phyloP scores from a whole-genome alignment of 352 stramenopile genomes.

The Peronosclerospora sorghi region DNA sequence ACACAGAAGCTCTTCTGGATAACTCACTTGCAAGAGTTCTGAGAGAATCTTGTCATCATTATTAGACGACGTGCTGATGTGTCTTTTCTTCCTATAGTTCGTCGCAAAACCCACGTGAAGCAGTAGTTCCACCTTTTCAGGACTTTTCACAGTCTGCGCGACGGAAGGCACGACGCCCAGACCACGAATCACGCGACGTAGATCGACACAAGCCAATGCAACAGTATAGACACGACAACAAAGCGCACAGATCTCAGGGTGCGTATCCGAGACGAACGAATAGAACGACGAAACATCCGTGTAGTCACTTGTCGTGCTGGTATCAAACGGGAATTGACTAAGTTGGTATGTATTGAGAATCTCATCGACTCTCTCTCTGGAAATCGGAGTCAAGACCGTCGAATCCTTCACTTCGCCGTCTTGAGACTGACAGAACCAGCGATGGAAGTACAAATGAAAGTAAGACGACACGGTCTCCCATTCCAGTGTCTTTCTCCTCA shows the following conservation, averaged over 20 bases:
- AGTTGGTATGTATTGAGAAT: slow-evolving; percentile 55
- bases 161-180: slow-evolving; percentile 51
- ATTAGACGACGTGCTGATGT: neutral
- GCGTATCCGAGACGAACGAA: slow-evolving; percentile 70
- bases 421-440: slow-evolving; percentile 40
- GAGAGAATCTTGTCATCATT: slow-evolving; percentile 6
- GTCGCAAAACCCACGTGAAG: slow-evolving; percentile 65
- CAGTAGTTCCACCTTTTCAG: slow-evolving; percentile 40
- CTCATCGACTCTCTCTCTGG: slow-evolving; percentile 26
- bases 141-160: slow-evolving; percentile 35
- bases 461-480: slow-evolving; percentile 51
- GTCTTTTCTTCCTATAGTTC: slow-evolving; percentile 25
- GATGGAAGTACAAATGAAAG: slow-evolving; percentile 55
- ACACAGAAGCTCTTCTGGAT: slow-evolving; percentile 38
- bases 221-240: slow-evolving; percentile 71
- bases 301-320: slow-evolving; percentile 60
- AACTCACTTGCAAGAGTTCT: slow-evolving; percentile 14
- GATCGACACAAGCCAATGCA: slow-evolving; percentile 41
- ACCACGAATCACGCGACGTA: slow-evolving; percentile 41
- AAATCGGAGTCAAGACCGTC: slow-evolving; percentile 9
- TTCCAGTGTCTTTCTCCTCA: slow-evolving; percentile 28
- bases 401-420: slow-evolving; percentile 3
- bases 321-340: slow-evolving; percentile 65
- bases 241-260: slow-evolving; percentile 67
- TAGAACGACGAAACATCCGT: slow-evolving; percentile 78